A percentile compares a stretch with the other conserved stretches of the same genome.
Evolutionary conservation across 805 yeast genomes (phyloP).

Genomic region (Yarrowia sp.): DNA sequence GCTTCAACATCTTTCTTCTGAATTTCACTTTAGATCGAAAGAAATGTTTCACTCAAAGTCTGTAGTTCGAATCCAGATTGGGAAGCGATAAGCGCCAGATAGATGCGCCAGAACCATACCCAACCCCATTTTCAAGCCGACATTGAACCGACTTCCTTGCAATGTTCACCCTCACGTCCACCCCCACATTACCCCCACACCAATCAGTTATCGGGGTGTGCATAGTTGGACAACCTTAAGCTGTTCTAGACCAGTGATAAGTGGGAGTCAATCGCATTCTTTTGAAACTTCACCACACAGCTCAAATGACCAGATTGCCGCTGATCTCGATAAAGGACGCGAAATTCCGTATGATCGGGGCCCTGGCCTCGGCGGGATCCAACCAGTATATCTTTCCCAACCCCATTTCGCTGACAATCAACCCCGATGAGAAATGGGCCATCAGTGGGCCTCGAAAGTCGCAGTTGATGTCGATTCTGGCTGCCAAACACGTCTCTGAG

Average conservation of each 20-base stretch:
- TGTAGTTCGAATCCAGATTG: too few relatives aligned
- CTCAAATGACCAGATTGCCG: slow-evolving; percentile 20
- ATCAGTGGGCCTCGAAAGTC: slow-evolving; percentile 63
- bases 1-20: neutral
- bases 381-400: slow-evolving; percentile 49
- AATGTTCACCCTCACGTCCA: neutral
- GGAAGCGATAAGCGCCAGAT: too few relatives aligned
- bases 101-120: neutral
- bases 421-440: slow-evolving; percentile 58
- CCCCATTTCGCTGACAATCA: slow-evolving; percentile 55
- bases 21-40: slow-evolving; percentile 3
- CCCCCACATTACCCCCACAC: slow-evolving; percentile 30
- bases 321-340: slow-evolving; percentile 35
- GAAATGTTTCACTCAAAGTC: neutral
- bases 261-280: slow-evolving; percentile 1
- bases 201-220: neutral
- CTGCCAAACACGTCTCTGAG: slow-evolving; percentile 60
- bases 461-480: slow-evolving; percentile 61
- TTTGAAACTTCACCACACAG: neutral
- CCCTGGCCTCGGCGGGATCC: slow-evolving; percentile 10
- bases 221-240: slow-evolving; percentile 7
- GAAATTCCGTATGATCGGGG: slow-evolving; percentile 22
- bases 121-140: neutral
- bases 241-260: slow-evolving; percentile 12
- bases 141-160: neutral